Evolutionary conservation across 331 rosid genomes (phyloP).

Genomic region (Malus hybrid): DNA sequence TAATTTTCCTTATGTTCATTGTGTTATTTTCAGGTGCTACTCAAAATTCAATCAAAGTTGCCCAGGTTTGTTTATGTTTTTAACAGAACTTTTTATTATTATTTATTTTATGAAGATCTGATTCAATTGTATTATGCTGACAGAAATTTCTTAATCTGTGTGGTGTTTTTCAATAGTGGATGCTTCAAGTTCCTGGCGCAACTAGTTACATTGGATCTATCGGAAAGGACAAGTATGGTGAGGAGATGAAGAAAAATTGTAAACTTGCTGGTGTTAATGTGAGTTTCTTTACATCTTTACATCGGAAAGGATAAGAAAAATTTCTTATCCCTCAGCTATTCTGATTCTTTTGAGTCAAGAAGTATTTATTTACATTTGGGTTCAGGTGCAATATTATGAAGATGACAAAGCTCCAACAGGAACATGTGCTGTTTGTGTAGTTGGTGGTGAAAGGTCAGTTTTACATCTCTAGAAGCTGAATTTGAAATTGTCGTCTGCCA

Average conservation of each 20-base stretch:
- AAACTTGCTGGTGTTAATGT: conserved; percentile 77
- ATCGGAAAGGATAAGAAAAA: too few relatives aligned
- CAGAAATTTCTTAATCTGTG: neutral
- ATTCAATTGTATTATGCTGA: neutral
- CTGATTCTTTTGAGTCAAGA: neutral
- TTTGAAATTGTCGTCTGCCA: neutral
- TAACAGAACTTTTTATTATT: neutral
- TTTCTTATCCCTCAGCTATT: neutral
- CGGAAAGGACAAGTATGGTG: conserved; percentile 93
- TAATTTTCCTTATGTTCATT: neutral
- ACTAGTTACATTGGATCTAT: conserved; percentile 89
- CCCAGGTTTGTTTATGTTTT: conserved; percentile 49
- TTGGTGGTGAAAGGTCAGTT: conserved; percentile 85
- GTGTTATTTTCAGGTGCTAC: conserved; percentile 60
- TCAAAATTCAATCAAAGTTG: conserved; percentile 85
- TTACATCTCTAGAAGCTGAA: neutral
- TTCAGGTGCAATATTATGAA: conserved; percentile 79
- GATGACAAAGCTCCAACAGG: conserved; percentile 89
- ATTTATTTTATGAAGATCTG: neutral
- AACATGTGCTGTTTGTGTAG: conserved; percentile 94
- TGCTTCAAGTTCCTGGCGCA: conserved; percentile 87
- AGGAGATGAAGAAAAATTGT: conserved; percentile 72
- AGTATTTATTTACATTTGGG: neutral
- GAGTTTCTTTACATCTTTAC: conserved; percentile 15
- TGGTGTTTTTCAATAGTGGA: conserved; percentile 41